Evolutionary conservation across 2,329 filamentous ascomycete genomes (phyloP).

Genomic region (Fusarium oligoseptatum): DNA sequence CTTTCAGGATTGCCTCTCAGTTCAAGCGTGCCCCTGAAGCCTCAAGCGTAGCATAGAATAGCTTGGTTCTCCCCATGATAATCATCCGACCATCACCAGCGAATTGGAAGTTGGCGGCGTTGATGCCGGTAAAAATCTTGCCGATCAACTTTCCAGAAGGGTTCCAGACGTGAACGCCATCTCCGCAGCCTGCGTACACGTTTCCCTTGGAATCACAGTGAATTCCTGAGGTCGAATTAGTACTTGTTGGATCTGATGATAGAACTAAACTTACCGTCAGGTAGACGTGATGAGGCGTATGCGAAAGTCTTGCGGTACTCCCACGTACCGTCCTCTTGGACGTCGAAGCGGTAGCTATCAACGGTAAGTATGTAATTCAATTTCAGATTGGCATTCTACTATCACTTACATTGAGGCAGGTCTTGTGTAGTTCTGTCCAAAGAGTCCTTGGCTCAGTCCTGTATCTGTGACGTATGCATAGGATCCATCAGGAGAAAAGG

Average conservation of each 20-base stretch:
- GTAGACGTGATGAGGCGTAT: constrained; percentile 64
- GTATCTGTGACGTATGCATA: constrained; percentile 70
- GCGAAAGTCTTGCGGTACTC: constrained; percentile 68
- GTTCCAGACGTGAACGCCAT: constrained; percentile 65
- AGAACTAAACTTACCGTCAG: constrained; percentile 63
- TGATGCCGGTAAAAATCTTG: constrained; percentile 67
- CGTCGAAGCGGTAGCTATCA: constrained; percentile 60
- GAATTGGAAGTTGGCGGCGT: constrained; percentile 61
- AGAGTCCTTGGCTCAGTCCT: constrained; percentile 58
- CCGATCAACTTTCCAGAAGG: constrained; percentile 61
- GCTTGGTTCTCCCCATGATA: constrained; percentile 51
- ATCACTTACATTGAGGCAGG: constrained; percentile 62
- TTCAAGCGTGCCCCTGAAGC: constrained; percentile 33
- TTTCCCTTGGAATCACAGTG: constrained; percentile 68
- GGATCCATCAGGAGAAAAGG: constrained; percentile 66
- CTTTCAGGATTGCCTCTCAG: background rate
- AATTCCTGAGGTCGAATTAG: constrained; percentile 56
- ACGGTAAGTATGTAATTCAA: background rate
- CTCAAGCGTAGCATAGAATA: constrained; percentile 50
- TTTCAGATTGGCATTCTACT: fast-evolving
- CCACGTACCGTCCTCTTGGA: constrained; percentile 60
- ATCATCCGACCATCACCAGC: constrained; percentile 54
- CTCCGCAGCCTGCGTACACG: constrained; percentile 64
- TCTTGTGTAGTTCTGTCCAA: constrained; percentile 56
- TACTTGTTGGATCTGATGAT: background rate